phyloP scores from a whole-genome alignment of 179 eudicot species.

The Sideroxylon spinosum region DNA sequence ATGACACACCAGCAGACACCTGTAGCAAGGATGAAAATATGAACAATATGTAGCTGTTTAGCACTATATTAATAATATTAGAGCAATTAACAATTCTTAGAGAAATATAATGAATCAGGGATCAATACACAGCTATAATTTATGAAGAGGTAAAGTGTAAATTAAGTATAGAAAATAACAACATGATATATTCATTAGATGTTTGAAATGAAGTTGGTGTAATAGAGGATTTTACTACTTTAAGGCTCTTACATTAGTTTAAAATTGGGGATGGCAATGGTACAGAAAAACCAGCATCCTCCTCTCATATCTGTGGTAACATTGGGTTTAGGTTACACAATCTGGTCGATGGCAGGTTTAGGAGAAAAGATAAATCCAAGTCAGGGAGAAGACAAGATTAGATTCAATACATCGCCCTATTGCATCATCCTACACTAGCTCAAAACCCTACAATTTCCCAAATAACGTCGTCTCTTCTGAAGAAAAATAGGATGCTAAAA shows the following conservation, averaged over 20 bases:
- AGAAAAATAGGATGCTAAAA: neutral
- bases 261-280: neutral
- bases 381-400: neutral
- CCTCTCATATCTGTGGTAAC: neutral
- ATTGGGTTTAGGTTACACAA: neutral
- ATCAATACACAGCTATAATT: neutral
- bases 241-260: neutral
- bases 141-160: neutral
- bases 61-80: neutral
- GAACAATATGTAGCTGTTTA: slow-evolving; percentile 4
- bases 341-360: no score
- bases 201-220: neutral
- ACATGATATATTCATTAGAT: neutral
- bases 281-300: neutral
- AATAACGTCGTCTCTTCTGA: neutral
- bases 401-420: neutral
- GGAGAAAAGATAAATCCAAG: neutral
- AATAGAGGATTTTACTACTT: neutral
- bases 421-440: neutral
- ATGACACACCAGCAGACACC: slow-evolving; percentile 38
- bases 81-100: neutral
- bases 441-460: neutral
- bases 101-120: neutral
- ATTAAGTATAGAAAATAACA: neutral
- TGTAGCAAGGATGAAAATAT: slow-evolving; percentile 1